Evolutionary conservation across 768 basidiomycete species (phyloP), one percentile per base, ranked within the genome.

Genomic region (Ramaria sp.): DNA sequence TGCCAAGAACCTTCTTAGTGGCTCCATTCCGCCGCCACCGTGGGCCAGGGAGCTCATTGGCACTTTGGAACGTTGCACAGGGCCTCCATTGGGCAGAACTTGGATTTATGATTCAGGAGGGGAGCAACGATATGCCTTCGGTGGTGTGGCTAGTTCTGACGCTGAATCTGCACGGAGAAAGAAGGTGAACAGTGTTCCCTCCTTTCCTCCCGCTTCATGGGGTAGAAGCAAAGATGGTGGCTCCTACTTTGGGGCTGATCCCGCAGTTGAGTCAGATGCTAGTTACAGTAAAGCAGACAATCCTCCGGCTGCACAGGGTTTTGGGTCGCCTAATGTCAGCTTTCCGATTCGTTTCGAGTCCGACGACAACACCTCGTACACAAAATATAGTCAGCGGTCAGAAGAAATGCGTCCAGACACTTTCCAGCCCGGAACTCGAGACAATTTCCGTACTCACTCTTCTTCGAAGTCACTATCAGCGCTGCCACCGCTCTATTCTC

Each of bases 31-130:
- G 12, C 75, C 81, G 5, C 95, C 93, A 0, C 68, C 75, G 1
- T 98, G 90, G 88, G 84, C 93, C 1, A 66, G 73, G n/a, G 64
- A 73, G 1, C 74, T 99, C 24, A 82, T 89, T 56, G 76, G 78
- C 52, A 83, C 85, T 1, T 72, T 99, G 37, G 81, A 89, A 49
- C 65, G 75, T 9, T 83, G 83, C 59, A 85, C 85, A 2, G 80
- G 84, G 20, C 65, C 83, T 61, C 85, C 88, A 0, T 83, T 81
- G 15, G 76, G 72, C 50, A 73, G 80, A 24, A 70, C 70, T 48
- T 94, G 90, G 90, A 66, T 88, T 1, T 60, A 74, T 18, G 79
- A 88, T 55, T 55, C 63, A 9, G 69, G 70, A 9, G 39, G 55
- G 5, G 60, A 60, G 18, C 59, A 55, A 15, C 61, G 60, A 7